Conservation (phyloP, 1,284 basidiomycete species). For the Melampsora americana region DNA sequence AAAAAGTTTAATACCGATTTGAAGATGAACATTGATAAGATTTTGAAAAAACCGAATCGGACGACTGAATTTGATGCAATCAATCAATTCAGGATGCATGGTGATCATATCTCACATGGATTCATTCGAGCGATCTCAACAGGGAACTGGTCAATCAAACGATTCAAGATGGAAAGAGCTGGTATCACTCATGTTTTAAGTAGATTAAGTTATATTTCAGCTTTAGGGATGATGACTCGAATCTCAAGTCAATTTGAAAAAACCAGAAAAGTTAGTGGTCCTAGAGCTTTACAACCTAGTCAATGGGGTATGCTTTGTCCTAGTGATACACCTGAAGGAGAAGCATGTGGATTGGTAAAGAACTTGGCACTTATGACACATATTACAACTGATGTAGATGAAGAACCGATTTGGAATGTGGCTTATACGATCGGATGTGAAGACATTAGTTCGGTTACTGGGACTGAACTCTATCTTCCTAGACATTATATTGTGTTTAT, state of each 20-base stretch:
- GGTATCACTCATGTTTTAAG: constrained; percentile 98
- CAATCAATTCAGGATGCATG: constrained; percentile 80
- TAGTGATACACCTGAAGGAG: constrained; percentile 98
- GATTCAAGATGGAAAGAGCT: constrained; percentile 99
- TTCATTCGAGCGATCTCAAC: constrained; percentile 98
- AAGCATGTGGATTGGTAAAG: constrained; percentile 98
- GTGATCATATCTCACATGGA: constrained; percentile 88
- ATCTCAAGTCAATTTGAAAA: constrained; percentile 99
- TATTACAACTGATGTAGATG: constrained; percentile 98
- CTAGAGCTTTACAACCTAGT: constrained; percentile 91
- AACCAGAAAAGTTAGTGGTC: constrained; percentile 97
- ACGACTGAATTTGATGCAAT: constrained; percentile 94
- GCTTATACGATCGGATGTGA: constrained; percentile 78
- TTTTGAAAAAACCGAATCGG: constrained; percentile 91
- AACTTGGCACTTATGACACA: constrained; percentile 99
- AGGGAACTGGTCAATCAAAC: constrained; percentile 97
- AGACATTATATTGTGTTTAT: constrained; percentile 93
- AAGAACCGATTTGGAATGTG: constrained; percentile 84
- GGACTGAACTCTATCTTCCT: constrained; percentile 88
- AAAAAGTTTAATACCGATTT: constrained; percentile 98
- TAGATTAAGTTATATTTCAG: constrained; percentile 91
- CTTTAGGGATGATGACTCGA: constrained; percentile 99
- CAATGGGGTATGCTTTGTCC: constrained; percentile 99
- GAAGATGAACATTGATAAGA: constrained; percentile 94
- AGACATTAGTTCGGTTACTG: constrained; percentile 91